Evolutionary conservation across 495 filamentous ascomycete species (phyloP).

Genomic region (Neurospora tetrasperma): DNA sequence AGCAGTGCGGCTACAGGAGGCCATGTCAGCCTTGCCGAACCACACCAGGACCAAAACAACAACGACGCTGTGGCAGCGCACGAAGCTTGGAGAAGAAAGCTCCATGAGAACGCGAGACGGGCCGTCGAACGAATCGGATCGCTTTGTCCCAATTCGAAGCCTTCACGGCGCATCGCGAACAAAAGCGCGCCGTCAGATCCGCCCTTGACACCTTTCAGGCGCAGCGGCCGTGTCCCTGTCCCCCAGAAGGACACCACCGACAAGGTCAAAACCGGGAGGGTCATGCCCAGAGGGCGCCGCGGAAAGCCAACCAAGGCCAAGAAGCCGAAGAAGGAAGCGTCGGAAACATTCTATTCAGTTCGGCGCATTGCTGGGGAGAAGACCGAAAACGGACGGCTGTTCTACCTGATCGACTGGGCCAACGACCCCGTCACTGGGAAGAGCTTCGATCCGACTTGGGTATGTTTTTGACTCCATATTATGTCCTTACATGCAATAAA

Average conservation of each 20-base stretch:
- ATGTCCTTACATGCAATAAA: neutral
- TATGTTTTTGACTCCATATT: conserved; percentile 11
- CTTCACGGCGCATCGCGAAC: neutral
- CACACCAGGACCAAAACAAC: neutral
- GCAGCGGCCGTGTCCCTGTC: neutral
- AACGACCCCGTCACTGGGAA: conserved; percentile 26
- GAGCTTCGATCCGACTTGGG: conserved; percentile 30
- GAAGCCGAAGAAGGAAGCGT: neutral
- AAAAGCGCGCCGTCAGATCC: neutral
- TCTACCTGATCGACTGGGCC: conserved; percentile 33
- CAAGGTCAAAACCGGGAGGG: neutral
- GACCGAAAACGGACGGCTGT: conserved; percentile 14
- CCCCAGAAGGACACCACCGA: neutral
- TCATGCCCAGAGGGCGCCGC: neutral
- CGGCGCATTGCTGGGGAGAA: conserved; percentile 32
- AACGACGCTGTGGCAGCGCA: neutral
- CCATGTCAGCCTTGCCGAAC: neutral
- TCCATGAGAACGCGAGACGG: neutral
- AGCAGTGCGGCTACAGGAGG: neutral
- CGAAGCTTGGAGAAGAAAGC: neutral
- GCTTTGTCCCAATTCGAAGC: neutral
- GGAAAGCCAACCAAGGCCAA: neutral
- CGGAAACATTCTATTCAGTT: conserved; percentile 17
- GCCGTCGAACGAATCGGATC: neutral
- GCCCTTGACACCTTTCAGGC: neutral